Base-by-base conservation (phyloP, 2,329 filamentous ascomycete species). In the Pseudonectria buxi region DNA sequence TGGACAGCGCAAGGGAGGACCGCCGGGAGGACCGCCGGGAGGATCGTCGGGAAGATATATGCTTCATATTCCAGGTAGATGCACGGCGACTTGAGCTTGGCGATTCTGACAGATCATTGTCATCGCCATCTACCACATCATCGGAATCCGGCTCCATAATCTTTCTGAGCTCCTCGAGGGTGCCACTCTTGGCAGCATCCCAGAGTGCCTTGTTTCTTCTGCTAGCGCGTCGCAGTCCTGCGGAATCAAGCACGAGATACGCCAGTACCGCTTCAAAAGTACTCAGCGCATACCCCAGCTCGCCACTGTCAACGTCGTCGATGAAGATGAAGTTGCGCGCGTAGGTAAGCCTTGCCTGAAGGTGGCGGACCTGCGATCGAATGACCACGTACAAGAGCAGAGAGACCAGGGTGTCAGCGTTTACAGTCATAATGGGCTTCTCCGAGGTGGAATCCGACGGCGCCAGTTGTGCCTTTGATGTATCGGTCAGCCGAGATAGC, bases 271-370 rank as follows among this genome's bases (percentile, higher is more conserved):
- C 92, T 59, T 98, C 92, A 41, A 96, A 86, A 0, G 92, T 98
- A 60, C 90, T 96, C 33, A 98, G 63, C 0, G 90, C 89, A 60
- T 98, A 98, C 7, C 92, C 92, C 69, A 94, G 83, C 63, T 98
- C 92, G 32, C 92, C 92, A 42, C 81, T 94, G 47, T 98, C 92
- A 7, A 98, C 88, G 62, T 98, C 92, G 50, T 96, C 92, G 33
- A 95, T 89, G 61, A 95, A 98, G 47, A 95, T 92, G 55, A 95
- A 98, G 53, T 94, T 87, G 28, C 90, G 84, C 72, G 96, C 95
- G 57, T 96, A 98, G n/a, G 84, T 72, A 30, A 98, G 67, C 14
- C 90, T 77, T 3, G 92, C 88, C 51, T 95, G 86, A 7, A 98
- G 69, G 60, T 95, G 83, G 39, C 85, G 80, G 16, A 94, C 80